A percentile compares a stretch with the other conserved stretches of the same genome.
These are phyloP conservation scores for Backusella sp. DNA, from an alignment of 192 early-diverging fungal genomes.

Conservation along the genomic window DNA sequence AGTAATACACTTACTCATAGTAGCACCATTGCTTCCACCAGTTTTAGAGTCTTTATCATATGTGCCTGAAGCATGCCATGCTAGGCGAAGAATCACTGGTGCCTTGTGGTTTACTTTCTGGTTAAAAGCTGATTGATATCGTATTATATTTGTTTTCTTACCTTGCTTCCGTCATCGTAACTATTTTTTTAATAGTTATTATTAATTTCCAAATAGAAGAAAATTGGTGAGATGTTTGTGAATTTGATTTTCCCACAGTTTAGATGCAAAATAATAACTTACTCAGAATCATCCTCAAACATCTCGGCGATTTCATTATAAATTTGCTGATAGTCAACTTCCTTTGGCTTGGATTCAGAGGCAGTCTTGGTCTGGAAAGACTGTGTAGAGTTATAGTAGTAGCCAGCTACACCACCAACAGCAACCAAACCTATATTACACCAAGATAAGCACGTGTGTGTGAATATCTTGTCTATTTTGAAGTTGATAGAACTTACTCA, in stretches of 20 bases:
- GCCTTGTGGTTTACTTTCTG: constrained; percentile 38
- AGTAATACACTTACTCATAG: constrained; percentile 50
- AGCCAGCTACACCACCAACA: constrained; percentile 51
- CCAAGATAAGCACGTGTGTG: not conserved
- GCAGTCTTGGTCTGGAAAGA: constrained; percentile 16
- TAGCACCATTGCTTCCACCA: constrained; percentile 78
- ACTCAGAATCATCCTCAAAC: constrained; percentile 64
- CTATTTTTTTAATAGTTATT: constrained; percentile 1
- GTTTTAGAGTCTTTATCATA: constrained; percentile 64
- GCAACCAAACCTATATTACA: constrained; percentile 36
- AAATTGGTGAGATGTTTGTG: no score
- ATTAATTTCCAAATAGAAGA: not conserved
- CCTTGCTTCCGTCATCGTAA: constrained; percentile 77
- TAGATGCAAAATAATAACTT: constrained; percentile 1
- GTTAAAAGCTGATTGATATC: no score
- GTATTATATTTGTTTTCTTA: constrained; percentile 1
- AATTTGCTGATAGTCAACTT: constrained; percentile 64
- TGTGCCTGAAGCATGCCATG: constrained; percentile 86
- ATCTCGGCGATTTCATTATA: constrained; percentile 78
- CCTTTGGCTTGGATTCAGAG: constrained; percentile 43
- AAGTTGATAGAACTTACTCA: not conserved
- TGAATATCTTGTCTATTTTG: not conserved
- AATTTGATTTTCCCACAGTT: not conserved
- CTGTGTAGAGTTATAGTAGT: constrained; percentile 41
- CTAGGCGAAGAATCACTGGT: constrained; percentile 77